phyloP scores from a whole-genome alignment of 192 early-diverging fungal genomes.

The Dissophora globulifera region DNA sequence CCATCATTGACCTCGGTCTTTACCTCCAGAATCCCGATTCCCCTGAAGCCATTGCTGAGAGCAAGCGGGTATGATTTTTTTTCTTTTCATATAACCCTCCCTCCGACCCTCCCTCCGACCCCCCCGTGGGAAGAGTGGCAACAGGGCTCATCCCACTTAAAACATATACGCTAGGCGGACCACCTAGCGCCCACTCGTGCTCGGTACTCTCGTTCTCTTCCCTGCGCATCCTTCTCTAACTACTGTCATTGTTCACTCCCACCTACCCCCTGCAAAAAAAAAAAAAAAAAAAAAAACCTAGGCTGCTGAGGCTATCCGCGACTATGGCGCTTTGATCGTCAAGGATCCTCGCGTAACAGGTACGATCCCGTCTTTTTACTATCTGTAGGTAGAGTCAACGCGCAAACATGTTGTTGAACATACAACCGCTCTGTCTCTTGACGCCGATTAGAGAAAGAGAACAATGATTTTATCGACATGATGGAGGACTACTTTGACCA shows the following conservation, averaged over 20 bases:
- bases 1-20: conserved; percentile 67
- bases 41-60: conserved; percentile 62
- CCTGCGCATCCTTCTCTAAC: not conserved
- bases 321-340: conserved; percentile 71
- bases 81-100: no score
- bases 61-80: conserved; percentile 55
- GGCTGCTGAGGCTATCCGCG: conserved; percentile 69
- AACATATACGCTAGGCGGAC: no score
- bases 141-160: no score
- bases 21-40: conserved; percentile 65
- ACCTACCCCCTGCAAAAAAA: no score
- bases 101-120: no score
- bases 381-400: no score
- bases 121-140: conserved; percentile 3
- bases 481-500: conserved; percentile 80
- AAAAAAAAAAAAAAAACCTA: no score
- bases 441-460: conserved; percentile 48
- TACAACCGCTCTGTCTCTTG: no score
- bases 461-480: conserved; percentile 62
- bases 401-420: no score
- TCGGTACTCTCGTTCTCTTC: not conserved
- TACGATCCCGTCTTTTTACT: not conserved
- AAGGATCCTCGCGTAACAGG: conserved; percentile 75
- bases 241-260: no score
- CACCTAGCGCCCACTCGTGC: not conserved